phyloP scores from a whole-genome alignment of 1,139 yeast species.

The Yamadazyma kanchanaburiensis region DNA sequence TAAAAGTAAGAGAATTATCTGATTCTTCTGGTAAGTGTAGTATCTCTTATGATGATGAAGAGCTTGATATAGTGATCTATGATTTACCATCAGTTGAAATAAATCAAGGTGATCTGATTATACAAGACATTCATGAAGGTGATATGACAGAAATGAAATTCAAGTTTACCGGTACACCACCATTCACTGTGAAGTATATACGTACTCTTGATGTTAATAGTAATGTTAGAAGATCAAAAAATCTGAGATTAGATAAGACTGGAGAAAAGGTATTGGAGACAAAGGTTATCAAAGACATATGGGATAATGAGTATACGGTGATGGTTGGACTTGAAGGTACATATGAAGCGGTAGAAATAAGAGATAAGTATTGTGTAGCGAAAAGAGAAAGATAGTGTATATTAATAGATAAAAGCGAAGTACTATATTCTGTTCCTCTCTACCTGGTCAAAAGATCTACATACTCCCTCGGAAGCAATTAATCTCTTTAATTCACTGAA shows the following conservation, averaged over 20 bases:
- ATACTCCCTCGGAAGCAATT: too few species aligned
- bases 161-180: constrained; percentile 69
- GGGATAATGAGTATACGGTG: constrained; percentile 65
- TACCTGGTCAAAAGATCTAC: constrained; percentile 5
- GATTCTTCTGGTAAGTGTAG: constrained; percentile 74
- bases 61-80: constrained; percentile 56
- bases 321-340: constrained; percentile 87
- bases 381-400: constrained; percentile 18
- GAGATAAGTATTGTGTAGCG: constrained; percentile 77
- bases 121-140: constrained; percentile 85
- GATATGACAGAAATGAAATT: constrained; percentile 73
- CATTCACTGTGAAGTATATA: constrained; percentile 60
- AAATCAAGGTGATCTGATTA: constrained; percentile 70
- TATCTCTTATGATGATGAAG: constrained; percentile 52
- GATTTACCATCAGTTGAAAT: constrained; percentile 91
- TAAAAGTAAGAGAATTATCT: constrained; percentile 63
- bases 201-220: constrained; percentile 43
- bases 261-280: constrained; percentile 61
- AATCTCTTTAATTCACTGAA: too few species aligned
- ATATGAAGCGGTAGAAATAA: constrained; percentile 84
- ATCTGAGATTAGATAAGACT: constrained; percentile 15
- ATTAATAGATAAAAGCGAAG: constrained; percentile 2
- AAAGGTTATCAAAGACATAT: constrained; percentile 67
- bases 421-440: constrained; percentile 1
- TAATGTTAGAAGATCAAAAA: constrained; percentile 18